phyloP scores from a whole-genome alignment of 2,329 filamentous ascomycete species.

The Rutstroemia sp. region DNA sequence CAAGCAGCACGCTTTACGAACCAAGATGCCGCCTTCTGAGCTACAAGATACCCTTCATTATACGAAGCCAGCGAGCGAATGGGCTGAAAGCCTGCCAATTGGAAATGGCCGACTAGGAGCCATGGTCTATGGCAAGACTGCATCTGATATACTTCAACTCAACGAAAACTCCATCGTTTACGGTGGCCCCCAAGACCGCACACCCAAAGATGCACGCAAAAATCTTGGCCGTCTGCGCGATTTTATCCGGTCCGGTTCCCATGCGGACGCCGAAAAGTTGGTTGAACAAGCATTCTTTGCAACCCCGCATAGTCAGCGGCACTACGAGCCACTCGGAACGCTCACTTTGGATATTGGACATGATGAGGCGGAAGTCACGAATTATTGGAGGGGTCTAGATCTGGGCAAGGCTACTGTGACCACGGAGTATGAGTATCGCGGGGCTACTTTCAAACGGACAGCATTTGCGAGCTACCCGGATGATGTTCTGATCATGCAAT shows the following conservation, averaged over 20 bases:
- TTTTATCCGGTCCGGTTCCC: conserved; percentile 34
- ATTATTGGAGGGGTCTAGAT: conserved; percentile 29
- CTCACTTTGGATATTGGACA: conserved; percentile 37
- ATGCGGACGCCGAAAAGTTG: conserved; percentile 36
- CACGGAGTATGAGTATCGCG: conserved; percentile 31
- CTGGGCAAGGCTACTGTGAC: conserved; percentile 29
- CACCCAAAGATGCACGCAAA: conserved; percentile 32
- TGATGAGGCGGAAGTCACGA: conserved; percentile 18
- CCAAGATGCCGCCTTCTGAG: background rate
- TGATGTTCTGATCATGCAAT: conserved; percentile 32
- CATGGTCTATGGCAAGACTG: conserved; percentile 39
- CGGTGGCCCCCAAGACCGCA: conserved; percentile 37
- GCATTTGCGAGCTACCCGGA: conserved; percentile 35
- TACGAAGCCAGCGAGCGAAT: conserved; percentile 26
- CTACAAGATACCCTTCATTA: conserved; percentile 22
- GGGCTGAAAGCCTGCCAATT: conserved; percentile 37
- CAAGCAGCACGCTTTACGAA: background rate
- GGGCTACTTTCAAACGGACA: conserved; percentile 29
- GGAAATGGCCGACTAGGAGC: conserved; percentile 39
- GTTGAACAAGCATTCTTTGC: conserved; percentile 37
- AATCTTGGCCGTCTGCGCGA: conserved; percentile 34
- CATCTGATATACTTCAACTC: conserved; percentile 37
- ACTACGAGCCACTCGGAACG: conserved; percentile 37
- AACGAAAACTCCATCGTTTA: conserved; percentile 44
- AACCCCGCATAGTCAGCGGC: conserved; percentile 38